Evolutionary conservation across 1,284 basidiomycete species (phyloP).

Genomic region (Somion occarium): DNA sequence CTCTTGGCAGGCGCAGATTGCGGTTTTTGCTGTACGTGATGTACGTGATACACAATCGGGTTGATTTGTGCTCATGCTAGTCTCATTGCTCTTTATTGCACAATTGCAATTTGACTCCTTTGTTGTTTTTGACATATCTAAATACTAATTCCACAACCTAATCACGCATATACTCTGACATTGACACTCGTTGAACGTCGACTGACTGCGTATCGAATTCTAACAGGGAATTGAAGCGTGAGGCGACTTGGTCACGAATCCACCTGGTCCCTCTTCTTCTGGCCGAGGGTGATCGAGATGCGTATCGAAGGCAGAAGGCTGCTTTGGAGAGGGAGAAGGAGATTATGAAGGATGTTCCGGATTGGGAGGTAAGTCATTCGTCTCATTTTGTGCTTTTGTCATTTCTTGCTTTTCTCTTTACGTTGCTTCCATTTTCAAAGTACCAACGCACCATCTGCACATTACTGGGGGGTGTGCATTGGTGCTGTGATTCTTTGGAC

Average conservation of each 20-base stretch:
- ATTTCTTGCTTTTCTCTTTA: neutral
- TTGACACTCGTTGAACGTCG: too few species aligned
- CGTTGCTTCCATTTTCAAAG: neutral
- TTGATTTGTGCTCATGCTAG: too few species aligned
- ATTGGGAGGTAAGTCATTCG: slow-evolving; percentile 96
- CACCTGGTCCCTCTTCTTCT: slow-evolving; percentile 89
- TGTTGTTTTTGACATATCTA: too few species aligned
- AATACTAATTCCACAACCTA: too few species aligned
- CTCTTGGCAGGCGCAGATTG: too few species aligned
- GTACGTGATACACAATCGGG: too few species aligned
- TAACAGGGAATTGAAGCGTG: slow-evolving; percentile 85
- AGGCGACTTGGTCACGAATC: slow-evolving; percentile 95
- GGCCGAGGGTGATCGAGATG: slow-evolving; percentile 91
- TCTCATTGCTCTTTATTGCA: too few species aligned
- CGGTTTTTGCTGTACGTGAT: too few species aligned
- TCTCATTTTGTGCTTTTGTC: neutral
- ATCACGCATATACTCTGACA: too few species aligned
- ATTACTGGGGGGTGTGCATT: slow-evolving; percentile 16
- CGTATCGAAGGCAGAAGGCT: slow-evolving; percentile 81
- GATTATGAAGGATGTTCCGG: slow-evolving; percentile 95
- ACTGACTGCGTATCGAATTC: neutral
- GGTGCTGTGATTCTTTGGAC: slow-evolving; percentile 16
- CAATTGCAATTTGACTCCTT: too few species aligned
- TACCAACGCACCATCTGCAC: slow-evolving; percentile 11
- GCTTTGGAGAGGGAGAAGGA: slow-evolving; percentile 77